Percentiles rank a stretch among this genome's conserved stretches.
Conservation (phyloP, 805 yeast species). For the Cyberlindnera xylosilytica region DNA sequence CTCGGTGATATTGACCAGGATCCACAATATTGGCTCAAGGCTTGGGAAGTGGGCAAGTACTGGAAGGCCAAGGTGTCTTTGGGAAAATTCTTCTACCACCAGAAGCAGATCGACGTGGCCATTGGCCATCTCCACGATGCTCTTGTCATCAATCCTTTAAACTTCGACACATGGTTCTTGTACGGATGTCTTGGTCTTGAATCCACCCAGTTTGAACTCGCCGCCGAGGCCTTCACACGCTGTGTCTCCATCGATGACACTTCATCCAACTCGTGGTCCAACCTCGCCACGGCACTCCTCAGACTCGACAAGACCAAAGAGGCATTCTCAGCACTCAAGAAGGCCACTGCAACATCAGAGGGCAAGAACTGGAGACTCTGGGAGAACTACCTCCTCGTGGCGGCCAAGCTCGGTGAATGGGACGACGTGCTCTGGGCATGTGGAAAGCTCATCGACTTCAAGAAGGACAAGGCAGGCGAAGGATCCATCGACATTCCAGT, state of each 20-base stretch:
- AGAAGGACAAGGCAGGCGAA: slow-evolving; percentile 56
- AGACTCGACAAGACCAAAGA: slow-evolving; percentile 63
- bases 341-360: slow-evolving; percentile 71
- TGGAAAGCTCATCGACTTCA: slow-evolving; percentile 55
- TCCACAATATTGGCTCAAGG: slow-evolving; percentile 72
- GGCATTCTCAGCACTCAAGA: slow-evolving; percentile 80
- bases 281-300: slow-evolving; percentile 77
- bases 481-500: slow-evolving; percentile 70
- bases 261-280: slow-evolving; percentile 86
- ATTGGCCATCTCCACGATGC: slow-evolving; percentile 73
- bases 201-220: slow-evolving; percentile 62
- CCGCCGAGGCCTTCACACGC: slow-evolving; percentile 89
- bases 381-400: slow-evolving; percentile 82
- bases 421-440: slow-evolving; percentile 78
- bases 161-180: slow-evolving; percentile 82
- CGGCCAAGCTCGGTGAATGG: slow-evolving; percentile 84
- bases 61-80: slow-evolving; percentile 84
- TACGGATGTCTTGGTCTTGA: slow-evolving; percentile 91
- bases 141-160: slow-evolving; percentile 66
- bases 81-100: slow-evolving; percentile 57
- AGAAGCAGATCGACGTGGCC: slow-evolving; percentile 50
- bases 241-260: slow-evolving; percentile 84
- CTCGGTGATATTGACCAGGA: slow-evolving; percentile 83
- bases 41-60: slow-evolving; percentile 85
- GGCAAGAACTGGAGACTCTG: slow-evolving; percentile 83